Evolutionary conservation across 805 yeast species (phyloP), one percentile per base, ranked within the genome.

Genomic region (Wickerhamomyces alni): DNA sequence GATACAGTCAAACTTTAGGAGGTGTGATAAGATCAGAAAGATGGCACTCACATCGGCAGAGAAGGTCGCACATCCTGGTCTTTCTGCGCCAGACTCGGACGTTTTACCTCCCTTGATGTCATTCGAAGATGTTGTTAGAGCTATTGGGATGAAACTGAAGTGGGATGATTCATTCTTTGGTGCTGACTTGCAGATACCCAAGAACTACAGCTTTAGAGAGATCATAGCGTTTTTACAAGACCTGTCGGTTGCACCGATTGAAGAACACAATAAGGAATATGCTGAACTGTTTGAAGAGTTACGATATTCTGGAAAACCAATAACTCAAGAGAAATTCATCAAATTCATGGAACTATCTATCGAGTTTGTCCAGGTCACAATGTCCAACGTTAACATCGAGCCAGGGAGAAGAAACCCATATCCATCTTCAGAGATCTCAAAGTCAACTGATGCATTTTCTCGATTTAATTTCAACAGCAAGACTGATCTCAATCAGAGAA

Each of bases 241-340:
- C 27, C 57, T 40, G 41, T 38, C 29, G 11, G 41, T 52, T 2
- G 37, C 58, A 43, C 35, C 59, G 46, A 16, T 45, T 22, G n/a
- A 39, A 2, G 26, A 21, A 3, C 27, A 48, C 15, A 48, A 50
- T 28, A 45, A 50, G 25, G 55, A 63, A 27, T 74, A 73, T 44
- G 62, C 78, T 4, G 65, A 63, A 4, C 57, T 75, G 12, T 88
- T 87, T 61, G 96, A 88, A 48, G 63, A 66, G 36, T 67, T 82
- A 28, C 66, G 87, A 43, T 88, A 78, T 58, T 74, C 91, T 6
- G 83, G 85, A 2, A 58, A 66, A 16, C 67, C 76, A 15, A 75
- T 87, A 15, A 59, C 72, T 1, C 78, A 80, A 46, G 65, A 62
- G 4, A 82, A 81, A 30, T 77, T 88, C 51, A 59, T 75, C 22